Base-by-base conservation (phyloP, 495 filamentous ascomycete species). In the Penicillium soppii region DNA sequence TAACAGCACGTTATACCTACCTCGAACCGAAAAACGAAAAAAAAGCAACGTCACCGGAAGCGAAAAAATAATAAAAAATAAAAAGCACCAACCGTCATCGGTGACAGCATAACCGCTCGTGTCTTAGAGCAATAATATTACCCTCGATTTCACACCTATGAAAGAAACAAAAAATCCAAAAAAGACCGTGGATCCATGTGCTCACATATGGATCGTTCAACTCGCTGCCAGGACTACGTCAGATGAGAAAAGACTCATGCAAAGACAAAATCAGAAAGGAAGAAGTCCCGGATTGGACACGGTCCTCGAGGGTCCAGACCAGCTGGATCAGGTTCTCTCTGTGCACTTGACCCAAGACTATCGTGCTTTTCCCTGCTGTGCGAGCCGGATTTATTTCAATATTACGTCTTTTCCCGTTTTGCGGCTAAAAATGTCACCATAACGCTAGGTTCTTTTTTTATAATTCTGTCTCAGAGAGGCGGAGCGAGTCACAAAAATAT, bases 291-390 rank as follows among this genome's bases (percentile, higher is more conserved):
- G 23, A n/a, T 29, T 53, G 41, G 42, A 38, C 12, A 36, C 29
- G 62, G 62, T 53, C 53, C 53, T 43, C 35, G 41, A 49, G 44
- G 59, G 62, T 43, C 62, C 59, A 63, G 60, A 55, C 55, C 62
- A 23, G 45, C 43, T 46, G 39, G 21, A 43, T 53, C 44, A 37
- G 33, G 42, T 30, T 27, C 37, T 47, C 22, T 15, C 21, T 27
- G 21, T 26, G 32, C 38, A 52, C 29, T 35, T 40, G 27, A 19
- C 41, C 43, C 35, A 44, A 23, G 32, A 17, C 29, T 7, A 47
- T 45, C 19, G 42, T 36, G 43, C 20, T 35, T 32, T 32, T 36
- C n/a, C 43, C 32, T 36, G 32, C 43, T 47, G 29, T 46, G 8
- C 5, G 30, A 47, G 44, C 20, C 44, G 21, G 44, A n/a, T 32